Evolutionary conservation across 257 asterid species (phyloP).

Genomic region (Catharanthus roseus): DNA sequence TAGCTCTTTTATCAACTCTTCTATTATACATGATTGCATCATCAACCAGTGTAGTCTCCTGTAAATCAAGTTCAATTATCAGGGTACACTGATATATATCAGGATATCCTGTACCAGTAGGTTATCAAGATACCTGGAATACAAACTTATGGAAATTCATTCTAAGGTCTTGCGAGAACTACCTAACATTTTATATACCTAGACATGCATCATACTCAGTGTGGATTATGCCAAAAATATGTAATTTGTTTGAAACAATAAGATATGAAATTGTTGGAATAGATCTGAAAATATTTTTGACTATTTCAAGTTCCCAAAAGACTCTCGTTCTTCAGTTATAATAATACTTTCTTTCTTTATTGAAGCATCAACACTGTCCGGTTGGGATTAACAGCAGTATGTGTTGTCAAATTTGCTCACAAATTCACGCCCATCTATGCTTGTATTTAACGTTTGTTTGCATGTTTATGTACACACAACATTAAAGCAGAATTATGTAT

Average conservation of each 20-base stretch:
- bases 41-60: constrained; percentile 34
- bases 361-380: not conserved
- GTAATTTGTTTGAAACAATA: not conserved
- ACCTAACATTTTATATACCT: not conserved
- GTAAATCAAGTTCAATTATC: constrained; percentile 20
- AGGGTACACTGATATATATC: not conserved
- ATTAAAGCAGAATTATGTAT: not conserved
- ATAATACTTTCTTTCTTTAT: not conserved
- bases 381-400: not conserved
- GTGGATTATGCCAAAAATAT: constrained; percentile 1
- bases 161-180: not conserved
- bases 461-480: not conserved
- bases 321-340: not conserved
- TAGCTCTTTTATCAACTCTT: constrained; percentile 22
- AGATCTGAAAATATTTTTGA: not conserved
- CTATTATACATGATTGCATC: constrained; percentile 14
- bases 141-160: not conserved
- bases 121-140: not conserved
- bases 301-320: not conserved
- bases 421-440: not conserved
- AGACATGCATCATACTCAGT: not conserved
- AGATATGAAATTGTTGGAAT: not conserved
- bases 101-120: not conserved
- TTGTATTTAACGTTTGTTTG: not conserved
- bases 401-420: not conserved